A percentile compares a stretch with the other conserved stretches of the same genome.
Conservation (phyloP, 495 filamentous ascomycete genomes). For the Aspergillus conjunctus region DNA sequence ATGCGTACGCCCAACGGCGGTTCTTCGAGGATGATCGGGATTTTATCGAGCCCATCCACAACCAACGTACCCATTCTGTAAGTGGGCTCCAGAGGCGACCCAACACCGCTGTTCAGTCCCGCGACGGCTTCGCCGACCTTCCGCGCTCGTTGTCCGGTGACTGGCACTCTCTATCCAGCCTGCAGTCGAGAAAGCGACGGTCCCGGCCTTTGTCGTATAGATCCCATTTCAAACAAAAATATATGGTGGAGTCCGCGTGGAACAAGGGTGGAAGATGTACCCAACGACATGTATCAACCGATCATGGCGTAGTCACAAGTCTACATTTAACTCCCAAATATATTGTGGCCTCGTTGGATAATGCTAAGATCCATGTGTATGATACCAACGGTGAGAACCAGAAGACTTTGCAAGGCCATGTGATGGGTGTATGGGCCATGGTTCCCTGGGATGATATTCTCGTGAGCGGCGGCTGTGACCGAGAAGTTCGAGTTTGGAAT, state of each 20-base stretch:
- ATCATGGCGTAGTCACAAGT: constrained; percentile 95
- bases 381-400: constrained; percentile 85
- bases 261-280: constrained; percentile 80
- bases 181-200: constrained; percentile 38
- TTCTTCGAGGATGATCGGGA: constrained; percentile 51
- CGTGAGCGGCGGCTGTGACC: constrained; percentile 94
- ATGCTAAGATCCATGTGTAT: constrained; percentile 98
- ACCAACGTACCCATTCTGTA: constrained; percentile 29
- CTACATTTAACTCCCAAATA: constrained; percentile 93
- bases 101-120: constrained; percentile 31
- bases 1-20: constrained; percentile 71
- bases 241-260: constrained; percentile 97
- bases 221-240: constrained; percentile 95
- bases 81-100: constrained; percentile 32
- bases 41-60: constrained; percentile 41
- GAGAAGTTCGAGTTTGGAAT: constrained; percentile 97
- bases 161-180: constrained; percentile 36
- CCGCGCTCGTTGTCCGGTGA: constrained; percentile 42
- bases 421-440: constrained; percentile 99
- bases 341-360: constrained; percentile 95
- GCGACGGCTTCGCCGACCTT: constrained; percentile 32
- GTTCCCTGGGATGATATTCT: constrained; percentile 95
- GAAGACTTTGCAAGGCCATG: constrained; percentile 89
- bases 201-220: constrained; percentile 71
- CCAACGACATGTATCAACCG: constrained; percentile 83